Conservation (phyloP, 169 alveolate species). For the Plasmodium relictum region DNA sequence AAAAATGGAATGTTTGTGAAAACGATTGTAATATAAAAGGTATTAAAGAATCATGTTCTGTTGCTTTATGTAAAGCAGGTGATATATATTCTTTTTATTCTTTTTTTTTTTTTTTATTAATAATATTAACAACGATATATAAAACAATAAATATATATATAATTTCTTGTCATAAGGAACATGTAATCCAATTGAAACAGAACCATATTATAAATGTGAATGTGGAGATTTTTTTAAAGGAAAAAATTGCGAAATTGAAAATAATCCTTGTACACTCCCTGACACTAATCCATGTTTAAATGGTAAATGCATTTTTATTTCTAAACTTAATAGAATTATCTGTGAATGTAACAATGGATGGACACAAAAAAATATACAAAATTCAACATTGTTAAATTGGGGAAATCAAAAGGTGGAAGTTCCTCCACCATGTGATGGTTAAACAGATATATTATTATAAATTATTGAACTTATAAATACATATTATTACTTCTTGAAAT, state of each 20-base stretch:
- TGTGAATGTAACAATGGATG: constrained; percentile 87
- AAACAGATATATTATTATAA: not conserved
- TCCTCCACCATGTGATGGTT: constrained; percentile 84
- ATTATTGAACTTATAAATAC: not conserved
- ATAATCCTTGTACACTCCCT: constrained; percentile 85
- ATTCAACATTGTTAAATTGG: constrained; percentile 80
- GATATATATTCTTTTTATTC: not conserved
- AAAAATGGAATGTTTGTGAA: constrained; percentile 71
- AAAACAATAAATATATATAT: not conserved
- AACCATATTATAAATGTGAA: constrained; percentile 84
- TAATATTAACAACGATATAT: not conserved
- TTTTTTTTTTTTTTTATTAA: not conserved
- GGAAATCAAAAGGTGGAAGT: constrained; percentile 81
- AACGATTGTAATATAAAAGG: constrained; percentile 60
- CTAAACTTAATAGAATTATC: constrained; percentile 82
- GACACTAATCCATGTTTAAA: constrained; percentile 84
- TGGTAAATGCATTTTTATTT: constrained; percentile 83
- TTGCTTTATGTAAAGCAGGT: constrained; percentile 65
- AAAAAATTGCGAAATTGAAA: constrained; percentile 85
- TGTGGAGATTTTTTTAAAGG: constrained; percentile 87
- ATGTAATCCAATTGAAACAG: constrained; percentile 72
- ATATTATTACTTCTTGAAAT: not conserved
- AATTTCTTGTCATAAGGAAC: constrained; percentile 60
- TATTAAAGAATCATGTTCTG: constrained; percentile 31
- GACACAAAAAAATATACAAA: constrained; percentile 80